These are phyloP conservation scores for Pythium folliculosum DNA, from an alignment of 352 stramenopile species.

Conservation along the genomic window DNA sequence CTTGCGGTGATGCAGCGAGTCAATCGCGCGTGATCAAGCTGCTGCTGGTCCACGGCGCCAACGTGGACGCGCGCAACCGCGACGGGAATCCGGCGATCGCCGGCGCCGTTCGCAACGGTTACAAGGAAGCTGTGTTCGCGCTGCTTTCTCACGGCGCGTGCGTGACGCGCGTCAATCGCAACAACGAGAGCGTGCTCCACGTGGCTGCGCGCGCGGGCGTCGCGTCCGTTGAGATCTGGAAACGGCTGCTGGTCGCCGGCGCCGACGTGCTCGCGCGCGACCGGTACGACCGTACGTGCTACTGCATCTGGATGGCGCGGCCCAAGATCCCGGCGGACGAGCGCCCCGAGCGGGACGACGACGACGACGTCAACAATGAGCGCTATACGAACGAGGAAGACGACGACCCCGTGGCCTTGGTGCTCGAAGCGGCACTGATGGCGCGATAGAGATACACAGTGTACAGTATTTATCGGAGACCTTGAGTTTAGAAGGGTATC, in stretches of 20 bases:
- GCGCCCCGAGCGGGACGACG: not conserved
- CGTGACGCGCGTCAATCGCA: constrained; percentile 4
- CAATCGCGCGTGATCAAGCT: constrained; percentile 33
- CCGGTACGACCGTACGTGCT: constrained; percentile 31
- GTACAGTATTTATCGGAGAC: not conserved
- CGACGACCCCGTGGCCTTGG: not conserved
- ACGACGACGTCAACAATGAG: not conserved
- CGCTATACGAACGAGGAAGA: not conserved
- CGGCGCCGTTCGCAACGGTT: constrained; percentile 31
- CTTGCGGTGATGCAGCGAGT: constrained; percentile 33
- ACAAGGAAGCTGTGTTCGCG: constrained; percentile 17
- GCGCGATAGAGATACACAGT: not conserved
- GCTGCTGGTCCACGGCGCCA: constrained; percentile 30
- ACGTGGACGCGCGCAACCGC: constrained; percentile 17
- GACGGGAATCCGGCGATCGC: constrained; percentile 29
- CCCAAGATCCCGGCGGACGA: constrained; percentile 10
- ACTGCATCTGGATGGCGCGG: constrained; percentile 26
- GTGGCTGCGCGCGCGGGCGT: constrained; percentile 35
- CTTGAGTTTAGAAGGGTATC: not conserved
- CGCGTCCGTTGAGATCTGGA: constrained; percentile 30
- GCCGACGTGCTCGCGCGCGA: constrained; percentile 34
- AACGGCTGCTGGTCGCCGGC: constrained; percentile 28
- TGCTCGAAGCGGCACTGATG: constrained; percentile 2
- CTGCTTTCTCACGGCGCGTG: constrained; percentile 1
- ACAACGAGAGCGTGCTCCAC: constrained; percentile 30